phyloP scores from a whole-genome alignment of 805 yeast genomes.

The Komagataella kurtzmanii region DNA sequence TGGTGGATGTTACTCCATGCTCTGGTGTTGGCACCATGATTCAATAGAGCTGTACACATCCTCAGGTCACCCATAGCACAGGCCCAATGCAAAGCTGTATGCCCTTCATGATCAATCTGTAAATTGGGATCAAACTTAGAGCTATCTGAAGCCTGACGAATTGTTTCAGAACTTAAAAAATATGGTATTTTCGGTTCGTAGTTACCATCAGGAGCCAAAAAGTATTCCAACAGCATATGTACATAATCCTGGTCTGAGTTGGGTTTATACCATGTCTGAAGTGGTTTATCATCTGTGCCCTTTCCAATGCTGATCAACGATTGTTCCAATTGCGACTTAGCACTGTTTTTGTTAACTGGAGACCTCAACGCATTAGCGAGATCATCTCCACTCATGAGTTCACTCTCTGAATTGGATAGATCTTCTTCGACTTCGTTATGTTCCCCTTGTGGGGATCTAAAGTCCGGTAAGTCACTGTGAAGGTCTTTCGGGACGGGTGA shows the following conservation, averaged over 20 bases:
- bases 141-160: conserved; percentile 18
- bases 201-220: conserved; percentile 36
- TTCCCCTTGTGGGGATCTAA: not conserved
- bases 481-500: conserved; percentile 3
- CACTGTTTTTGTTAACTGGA: conserved; percentile 3
- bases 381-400: conserved; percentile 39
- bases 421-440: conserved; percentile 11
- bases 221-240: conserved; percentile 35
- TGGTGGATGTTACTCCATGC: conserved; percentile 60
- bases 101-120: conserved; percentile 87
- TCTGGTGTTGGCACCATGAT: conserved; percentile 61
- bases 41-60: conserved; percentile 61
- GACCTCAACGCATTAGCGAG: conserved; percentile 26
- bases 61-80: conserved; percentile 84
- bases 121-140: conserved; percentile 47
- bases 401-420: conserved; percentile 35
- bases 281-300: not conserved
- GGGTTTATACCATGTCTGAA: not conserved
- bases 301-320: not conserved
- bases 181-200: conserved; percentile 38
- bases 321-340: not conserved
- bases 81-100: conserved; percentile 95
- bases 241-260: conserved; percentile 26
- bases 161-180: conserved; percentile 47
- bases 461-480: conserved; percentile 4